Evolutionary conservation across 441 rosid genomes (phyloP).

Genomic region (Populus hybrid): DNA sequence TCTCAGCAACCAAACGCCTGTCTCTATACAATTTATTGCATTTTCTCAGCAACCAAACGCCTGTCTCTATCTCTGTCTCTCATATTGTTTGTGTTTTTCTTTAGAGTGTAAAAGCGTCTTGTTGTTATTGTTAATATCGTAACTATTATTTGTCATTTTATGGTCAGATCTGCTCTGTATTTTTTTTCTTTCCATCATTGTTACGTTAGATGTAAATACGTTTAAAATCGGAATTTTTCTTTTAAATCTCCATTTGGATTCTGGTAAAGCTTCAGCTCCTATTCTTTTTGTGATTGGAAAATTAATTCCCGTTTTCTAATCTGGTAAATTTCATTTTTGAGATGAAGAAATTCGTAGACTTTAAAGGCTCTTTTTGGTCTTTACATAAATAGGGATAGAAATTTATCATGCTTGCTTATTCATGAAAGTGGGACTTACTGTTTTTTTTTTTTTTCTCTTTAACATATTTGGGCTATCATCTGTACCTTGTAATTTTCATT

Average conservation of each 20-base stretch:
- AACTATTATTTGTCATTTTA: background rate
- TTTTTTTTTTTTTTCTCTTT: background rate
- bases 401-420: background rate
- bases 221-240: background rate
- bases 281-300: too few relatives aligned
- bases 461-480: background rate
- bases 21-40: background rate
- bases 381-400: background rate
- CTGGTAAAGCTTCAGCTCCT: background rate
- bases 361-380: background rate
- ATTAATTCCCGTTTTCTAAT: background rate
- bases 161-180: conserved; percentile 20
- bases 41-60: background rate
- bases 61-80: too few relatives aligned
- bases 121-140: too few relatives aligned
- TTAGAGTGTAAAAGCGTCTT: too few relatives aligned
- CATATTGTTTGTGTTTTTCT: too few relatives aligned
- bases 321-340: too few relatives aligned
- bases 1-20: too few relatives aligned
- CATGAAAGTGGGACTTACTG: background rate
- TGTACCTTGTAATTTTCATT: background rate
- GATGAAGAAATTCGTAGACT: too few relatives aligned
- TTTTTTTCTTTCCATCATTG: too few relatives aligned
- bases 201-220: background rate
- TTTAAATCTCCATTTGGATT: background rate